Conservation (phyloP, 2,329 filamentous ascomycete species). For the Beauveria caledonica region DNA sequence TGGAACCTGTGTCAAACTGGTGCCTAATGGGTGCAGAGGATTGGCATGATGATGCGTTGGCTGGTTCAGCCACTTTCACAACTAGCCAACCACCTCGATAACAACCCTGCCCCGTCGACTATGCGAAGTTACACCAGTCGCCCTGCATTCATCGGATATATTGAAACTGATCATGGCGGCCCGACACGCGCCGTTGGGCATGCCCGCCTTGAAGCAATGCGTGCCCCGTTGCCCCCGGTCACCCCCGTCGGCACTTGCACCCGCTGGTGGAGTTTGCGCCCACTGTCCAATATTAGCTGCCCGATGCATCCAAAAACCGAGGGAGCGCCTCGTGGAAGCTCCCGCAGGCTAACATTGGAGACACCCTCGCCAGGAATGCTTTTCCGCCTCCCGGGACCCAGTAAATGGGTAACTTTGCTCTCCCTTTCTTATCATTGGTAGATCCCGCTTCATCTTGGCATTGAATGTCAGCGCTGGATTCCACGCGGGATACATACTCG, state of each 20-base stretch:
- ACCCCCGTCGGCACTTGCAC: neutral
- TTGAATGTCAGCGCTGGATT: neutral
- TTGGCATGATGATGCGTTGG: conserved; percentile 3
- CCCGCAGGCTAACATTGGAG: neutral
- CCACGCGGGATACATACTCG: neutral
- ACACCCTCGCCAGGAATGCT: neutral
- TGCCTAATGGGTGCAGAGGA: neutral
- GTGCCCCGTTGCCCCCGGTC: neutral
- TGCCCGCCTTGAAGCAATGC: neutral
- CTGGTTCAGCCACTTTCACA: neutral
- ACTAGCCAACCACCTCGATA: neutral
- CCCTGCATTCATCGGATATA: neutral
- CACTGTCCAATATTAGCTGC: neutral
- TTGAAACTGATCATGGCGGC: neutral
- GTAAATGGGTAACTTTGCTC: neutral
- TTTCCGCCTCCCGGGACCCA: neutral
- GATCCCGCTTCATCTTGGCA: neutral
- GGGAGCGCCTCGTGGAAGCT: neutral
- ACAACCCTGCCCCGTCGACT: neutral
- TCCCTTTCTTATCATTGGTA: neutral
- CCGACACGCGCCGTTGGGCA: neutral
- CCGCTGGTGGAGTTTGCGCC: neutral
- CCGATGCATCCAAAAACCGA: neutral
- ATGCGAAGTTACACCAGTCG: neutral
- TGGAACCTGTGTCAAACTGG: neutral